Base-by-base conservation (phyloP, 2,329 filamentous ascomycete genomes). In the Lachnellula hyalina region DNA sequence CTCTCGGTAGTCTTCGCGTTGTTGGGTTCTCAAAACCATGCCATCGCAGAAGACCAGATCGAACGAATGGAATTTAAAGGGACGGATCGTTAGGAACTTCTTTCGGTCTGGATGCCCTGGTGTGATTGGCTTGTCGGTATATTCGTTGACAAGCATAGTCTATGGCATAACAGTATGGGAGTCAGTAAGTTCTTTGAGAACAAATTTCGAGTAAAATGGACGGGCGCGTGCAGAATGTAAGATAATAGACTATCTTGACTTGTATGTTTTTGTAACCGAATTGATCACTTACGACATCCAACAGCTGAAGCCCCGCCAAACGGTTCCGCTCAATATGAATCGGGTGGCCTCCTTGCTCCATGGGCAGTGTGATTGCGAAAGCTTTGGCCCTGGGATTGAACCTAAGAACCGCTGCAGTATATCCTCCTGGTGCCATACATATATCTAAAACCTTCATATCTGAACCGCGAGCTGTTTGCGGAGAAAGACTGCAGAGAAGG, bases 11-110 rank as follows among this genome's bases (percentile, higher is more conserved):
- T 42, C 25, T 6, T 60, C 36, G 7, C 63, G 64, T 17, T 61
- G 34, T n/a, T 65, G 63, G 2, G 56, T 64, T 42, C 64, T 56
- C n/a, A 67, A 51, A 8, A 63, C 60, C 23, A 57, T 56, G 3
- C 65, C 65, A 52, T 65, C 64, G 41, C 63, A 64, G 28, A 67
- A 63, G n/a, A 66, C 51, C 5, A 66, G 53, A 40, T 65, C 58
- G 35, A 66, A 66, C 21, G 51, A 59, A n/a, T 65, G 48, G 34
- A 28, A 47, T 4, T 21, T 55, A 55, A 63, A 66, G 1, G 62
- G 64, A 5, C 57, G 49, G 17, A 55, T 34, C 3, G 38, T 40
- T 9, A 48, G 44, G 44, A 66, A 64, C 3, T 47, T 55, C 9
- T 49, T 35, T 34, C 38, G 47, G n/a, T 51, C 53, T 11, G 63